Conservation (phyloP, 2,329 filamentous ascomycete species). For the Zopfia rhizophila region DNA sequence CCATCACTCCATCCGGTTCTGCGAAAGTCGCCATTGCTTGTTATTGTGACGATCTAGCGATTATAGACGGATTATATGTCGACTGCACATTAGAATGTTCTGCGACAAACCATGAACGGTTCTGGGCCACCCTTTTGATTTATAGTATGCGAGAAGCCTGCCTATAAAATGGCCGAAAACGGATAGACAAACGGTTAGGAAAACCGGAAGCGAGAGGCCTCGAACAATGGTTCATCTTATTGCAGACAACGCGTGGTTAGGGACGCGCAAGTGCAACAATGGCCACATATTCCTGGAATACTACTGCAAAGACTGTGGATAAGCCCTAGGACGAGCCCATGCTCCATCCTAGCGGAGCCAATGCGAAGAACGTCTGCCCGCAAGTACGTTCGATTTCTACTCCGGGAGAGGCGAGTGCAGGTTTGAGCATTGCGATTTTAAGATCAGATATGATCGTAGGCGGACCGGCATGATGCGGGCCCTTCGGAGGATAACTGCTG, state of each 20-base stretch:
- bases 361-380: conserved; percentile 1
- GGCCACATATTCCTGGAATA: not conserved
- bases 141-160: too few species aligned
- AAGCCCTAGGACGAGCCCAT: too few species aligned
- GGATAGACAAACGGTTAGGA: too few species aligned
- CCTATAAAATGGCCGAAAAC: too few species aligned
- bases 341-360: too few species aligned
- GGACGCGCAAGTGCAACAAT: conserved; percentile 1
- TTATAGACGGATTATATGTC: conserved; percentile 21
- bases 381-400: conserved; percentile 6
- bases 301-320: too few species aligned
- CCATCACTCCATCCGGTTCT: conserved; percentile 28
- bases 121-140: not conserved
- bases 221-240: not conserved
- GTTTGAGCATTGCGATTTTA: conserved; percentile 15
- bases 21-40: conserved; percentile 19
- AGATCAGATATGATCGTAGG: conserved; percentile 24
- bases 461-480: conserved; percentile 2
- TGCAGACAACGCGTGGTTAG: conserved; percentile 7
- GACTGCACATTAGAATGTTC: conserved; percentile 4
- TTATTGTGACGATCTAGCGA: conserved; percentile 26
- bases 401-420: not conserved
- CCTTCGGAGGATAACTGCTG: conserved; percentile 20
- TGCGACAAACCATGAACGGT: conserved; percentile 5
- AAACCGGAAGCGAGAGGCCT: too few species aligned